phyloP scores from a whole-genome alignment of 306 rosid genomes.

The Rosa lucieae region DNA sequence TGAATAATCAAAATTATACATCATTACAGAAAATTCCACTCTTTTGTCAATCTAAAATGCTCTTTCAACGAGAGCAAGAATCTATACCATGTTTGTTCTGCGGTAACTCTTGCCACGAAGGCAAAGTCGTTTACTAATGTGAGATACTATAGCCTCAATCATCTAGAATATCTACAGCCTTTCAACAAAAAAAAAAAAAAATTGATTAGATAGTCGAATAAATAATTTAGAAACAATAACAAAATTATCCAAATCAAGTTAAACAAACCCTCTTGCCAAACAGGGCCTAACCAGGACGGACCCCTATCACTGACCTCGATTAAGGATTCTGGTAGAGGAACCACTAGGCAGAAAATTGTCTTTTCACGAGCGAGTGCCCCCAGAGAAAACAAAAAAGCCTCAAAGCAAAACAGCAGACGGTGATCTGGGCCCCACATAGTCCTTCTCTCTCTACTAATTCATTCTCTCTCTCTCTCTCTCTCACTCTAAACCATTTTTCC shows the following conservation, averaged over 20 bases:
- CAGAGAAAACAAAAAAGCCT: conserved; percentile 3
- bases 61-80: neutral
- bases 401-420: neutral
- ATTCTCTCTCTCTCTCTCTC: neutral
- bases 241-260: neutral
- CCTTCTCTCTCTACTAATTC: conserved; percentile 2
- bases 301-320: conserved; percentile 13
- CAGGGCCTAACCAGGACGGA: neutral
- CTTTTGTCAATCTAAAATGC: no score
- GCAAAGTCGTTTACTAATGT: no score
- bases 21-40: no score
- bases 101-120: neutral
- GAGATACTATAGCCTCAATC: neutral
- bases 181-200: no score
- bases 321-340: conserved; percentile 17
- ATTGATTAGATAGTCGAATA: neutral
- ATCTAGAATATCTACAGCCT: neutral
- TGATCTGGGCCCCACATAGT: neutral
- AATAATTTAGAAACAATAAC: neutral
- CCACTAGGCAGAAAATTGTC: conserved; percentile 29
- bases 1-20: neutral
- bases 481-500: conserved; percentile 20
- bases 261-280: conserved; percentile 3
- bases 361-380: conserved; percentile 27
- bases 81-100: no score